Base-by-base conservation (phyloP, 129 eudicot genomes). In the Centrapalus pauciflorus region DNA sequence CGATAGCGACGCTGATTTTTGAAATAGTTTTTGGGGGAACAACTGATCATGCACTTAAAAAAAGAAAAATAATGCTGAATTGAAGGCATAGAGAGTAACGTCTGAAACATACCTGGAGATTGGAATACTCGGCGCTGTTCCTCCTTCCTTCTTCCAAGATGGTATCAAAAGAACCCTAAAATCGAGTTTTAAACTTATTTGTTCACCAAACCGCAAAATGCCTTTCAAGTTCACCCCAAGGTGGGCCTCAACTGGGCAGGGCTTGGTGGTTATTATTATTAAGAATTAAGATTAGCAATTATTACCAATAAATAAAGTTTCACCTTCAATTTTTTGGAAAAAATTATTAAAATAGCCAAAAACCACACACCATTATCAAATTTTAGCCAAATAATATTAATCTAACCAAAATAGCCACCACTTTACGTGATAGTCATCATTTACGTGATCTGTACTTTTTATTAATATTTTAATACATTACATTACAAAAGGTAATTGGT, bases 141-240 rank as follows among this genome's bases (percentile, higher is more conserved):
- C 48, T 19, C 61, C 32, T 66, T 66, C 23, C 32, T 66, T 11
- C 32, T 30, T 35, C 33, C 21, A 33, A 50, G 49, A 19, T 49
- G 61, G 2, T 12, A 9, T 55, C 26, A 38, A 62, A 37, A 21
- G 72, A 66, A 66, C 72, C 72, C 72, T 66, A 66, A 66, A 66
- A 30, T 30, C 23, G 24, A 66, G 45, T 66, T 66, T 20, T 30
- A 28, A 19, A n/a, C 37, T 21, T 4, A 55, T 55, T 55, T n/a
- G 38, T 55, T 4, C 9, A 20, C 58, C n/a, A n/a, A 51, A 50
- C 2, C 32, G 11, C 66, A 19, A 8, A 43, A 7, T 14, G 20
- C 23, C 20, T 21, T 66, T 4, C 50, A 43, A 13, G 8, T 35
- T 35, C 11, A 35, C 2, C 21, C 21, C 5, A 1, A 12, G 13